Conservation (phyloP, 352 stramenopile genomes). For the Blastocystis sp. region DNA sequence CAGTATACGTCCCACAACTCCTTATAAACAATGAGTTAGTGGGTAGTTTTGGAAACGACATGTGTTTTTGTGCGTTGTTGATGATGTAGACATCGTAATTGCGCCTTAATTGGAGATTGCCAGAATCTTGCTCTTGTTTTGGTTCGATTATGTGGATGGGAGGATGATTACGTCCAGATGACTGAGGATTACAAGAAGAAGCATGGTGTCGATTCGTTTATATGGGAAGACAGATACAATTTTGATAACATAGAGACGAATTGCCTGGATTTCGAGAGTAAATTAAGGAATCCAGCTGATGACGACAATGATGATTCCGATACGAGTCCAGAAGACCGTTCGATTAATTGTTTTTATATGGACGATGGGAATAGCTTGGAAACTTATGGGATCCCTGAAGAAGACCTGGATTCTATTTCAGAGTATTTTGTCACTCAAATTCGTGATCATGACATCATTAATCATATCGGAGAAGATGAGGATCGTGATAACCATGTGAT, state of each 20-base stretch:
- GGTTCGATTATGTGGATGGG: constrained; percentile 7
- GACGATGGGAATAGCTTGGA: background rate
- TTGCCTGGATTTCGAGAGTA: background rate
- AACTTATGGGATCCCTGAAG: background rate
- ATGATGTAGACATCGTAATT: background rate
- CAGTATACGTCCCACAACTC: constrained; percentile 72
- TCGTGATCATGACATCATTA: background rate
- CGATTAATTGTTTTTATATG: background rate
- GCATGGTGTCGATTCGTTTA: background rate
- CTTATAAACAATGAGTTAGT: constrained; percentile 81
- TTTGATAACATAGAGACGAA: constrained; percentile 37
- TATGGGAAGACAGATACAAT: constrained; percentile 19
- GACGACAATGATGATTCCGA: background rate
- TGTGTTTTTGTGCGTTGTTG: background rate
- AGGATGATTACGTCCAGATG: background rate
- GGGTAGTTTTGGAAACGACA: background rate
- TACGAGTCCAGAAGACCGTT: background rate
- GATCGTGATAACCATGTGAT: background rate
- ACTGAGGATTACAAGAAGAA: background rate
- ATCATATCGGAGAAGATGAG: background rate
- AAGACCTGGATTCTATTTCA: background rate
- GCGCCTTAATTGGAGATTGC: background rate
- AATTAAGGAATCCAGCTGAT: background rate
- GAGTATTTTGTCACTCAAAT: constrained; percentile 10
- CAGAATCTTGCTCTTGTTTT: constrained; percentile 7